These are phyloP conservation scores for Beauveria sp. DNA, from an alignment of 2,329 filamentous ascomycete species.

Conservation along the genomic window DNA sequence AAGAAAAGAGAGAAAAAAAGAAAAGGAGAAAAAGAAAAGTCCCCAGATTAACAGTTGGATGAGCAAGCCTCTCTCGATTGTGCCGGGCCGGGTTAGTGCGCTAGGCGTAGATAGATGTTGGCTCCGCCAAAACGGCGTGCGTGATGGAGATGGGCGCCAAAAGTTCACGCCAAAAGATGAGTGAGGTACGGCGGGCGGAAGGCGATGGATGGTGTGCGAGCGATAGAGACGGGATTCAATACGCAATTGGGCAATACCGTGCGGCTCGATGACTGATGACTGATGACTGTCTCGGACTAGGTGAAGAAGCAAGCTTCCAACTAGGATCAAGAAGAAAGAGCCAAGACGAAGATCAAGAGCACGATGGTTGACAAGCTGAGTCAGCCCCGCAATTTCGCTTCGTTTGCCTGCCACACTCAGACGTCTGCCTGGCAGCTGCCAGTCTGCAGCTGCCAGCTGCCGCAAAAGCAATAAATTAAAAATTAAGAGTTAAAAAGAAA, in stretches of 20 bases:
- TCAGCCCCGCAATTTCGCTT: not conserved
- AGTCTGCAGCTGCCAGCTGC: not conserved
- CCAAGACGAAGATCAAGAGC: not conserved
- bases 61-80: not conserved
- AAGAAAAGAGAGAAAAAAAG: not conserved
- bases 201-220: not conserved
- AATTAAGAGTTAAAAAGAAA: no score
- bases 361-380: not conserved
- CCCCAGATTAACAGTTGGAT: constrained; percentile 4
- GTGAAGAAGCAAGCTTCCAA: constrained; percentile 1
- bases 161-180: not conserved
- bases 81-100: constrained; percentile 1
- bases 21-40: not conserved
- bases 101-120: not conserved
- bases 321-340: not conserved
- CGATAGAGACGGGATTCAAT: constrained; percentile 5
- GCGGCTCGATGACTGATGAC: not conserved
- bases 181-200: not conserved
- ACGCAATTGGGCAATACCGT: constrained; percentile 6
- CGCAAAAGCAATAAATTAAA: no score
- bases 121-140: not conserved
- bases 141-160: constrained; percentile 3
- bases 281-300: not conserved
- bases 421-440: not conserved
- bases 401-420: not conserved